Evolutionary conservation across 1,284 basidiomycete genomes (phyloP), one percentile per base, ranked within the genome.

Genomic region (Meira nashicola): DNA sequence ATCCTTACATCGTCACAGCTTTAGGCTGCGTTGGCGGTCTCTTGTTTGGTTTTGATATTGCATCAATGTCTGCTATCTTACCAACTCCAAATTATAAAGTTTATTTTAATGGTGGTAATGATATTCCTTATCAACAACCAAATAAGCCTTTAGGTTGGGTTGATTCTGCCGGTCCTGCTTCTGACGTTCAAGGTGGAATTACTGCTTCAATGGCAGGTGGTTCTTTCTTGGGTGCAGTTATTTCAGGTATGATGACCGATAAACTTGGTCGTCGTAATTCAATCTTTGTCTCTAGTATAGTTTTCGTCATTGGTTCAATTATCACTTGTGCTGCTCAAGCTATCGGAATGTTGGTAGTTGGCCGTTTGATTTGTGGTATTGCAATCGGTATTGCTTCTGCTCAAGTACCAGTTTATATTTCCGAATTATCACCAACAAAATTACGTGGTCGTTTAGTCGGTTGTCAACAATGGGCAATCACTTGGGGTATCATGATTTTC

Each of bases 401-500:
- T 40, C 58, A 60, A 43, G 64, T 68, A 2, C 66, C 66, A 25
- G 57, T 64, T 39, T 68, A 68, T 41, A 51, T 64, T 23, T 58
- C 64, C 39, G 66, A 68, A 48, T 54, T 66, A 8, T 56, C 64
- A 17, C 64, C 57, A 2, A 17, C 61, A 17, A 47, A 41, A 21
- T 57, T 68, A 23, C 66, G 66, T 39, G 66, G 66, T 37, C 68
- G 75, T 1, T 65, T 81, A 25, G 79, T 80, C n/a, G 78, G 77
- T 1, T 73, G 79, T 54, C 76, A 80, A 63, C 72, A 69, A 28
- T 68, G 79, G 44, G 67, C 71, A 33, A 79, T 80, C 62, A 80
- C 79, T 3, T 75, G 58, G 68, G 60, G 28, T 40, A 73, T 79
- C 58, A 58, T 46, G 65, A 59, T 69, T 54, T 78, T 65, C 67